These are phyloP conservation scores for Saturnispora silvae DNA, from an alignment of 805 yeast genomes.

Conservation along the genomic window DNA sequence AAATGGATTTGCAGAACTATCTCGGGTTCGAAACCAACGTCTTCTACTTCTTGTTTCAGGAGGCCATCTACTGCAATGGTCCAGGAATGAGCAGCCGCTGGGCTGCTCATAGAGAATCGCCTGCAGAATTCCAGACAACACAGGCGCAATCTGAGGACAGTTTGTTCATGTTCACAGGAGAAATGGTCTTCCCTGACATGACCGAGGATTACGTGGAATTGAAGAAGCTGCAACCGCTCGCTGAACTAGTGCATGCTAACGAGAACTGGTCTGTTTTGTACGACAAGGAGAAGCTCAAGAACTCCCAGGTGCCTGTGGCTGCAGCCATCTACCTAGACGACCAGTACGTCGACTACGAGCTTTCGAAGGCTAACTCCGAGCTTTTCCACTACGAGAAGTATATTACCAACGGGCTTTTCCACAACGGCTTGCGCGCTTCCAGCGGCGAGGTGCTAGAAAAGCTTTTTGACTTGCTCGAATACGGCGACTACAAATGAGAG, in stretches of 20 bases:
- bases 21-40: slow-evolving; percentile 43
- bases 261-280: slow-evolving; percentile 21
- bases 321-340: slow-evolving; percentile 41
- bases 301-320: slow-evolving; percentile 30
- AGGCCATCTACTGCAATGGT: slow-evolving; percentile 46
- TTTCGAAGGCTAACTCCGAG: slow-evolving; percentile 18
- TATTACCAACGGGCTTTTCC: slow-evolving; percentile 40
- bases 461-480: slow-evolving; percentile 30
- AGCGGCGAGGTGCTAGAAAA: slow-evolving; percentile 30
- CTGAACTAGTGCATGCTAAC: slow-evolving; percentile 26
- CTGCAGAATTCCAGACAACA: slow-evolving; percentile 18
- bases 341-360: slow-evolving; percentile 40
- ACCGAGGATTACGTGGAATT: slow-evolving; percentile 38
- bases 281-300: slow-evolving; percentile 17
- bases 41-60: slow-evolving; percentile 46
- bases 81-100: slow-evolving; percentile 29
- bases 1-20: slow-evolving; percentile 25
- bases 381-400: slow-evolving; percentile 27
- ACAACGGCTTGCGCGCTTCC: slow-evolving; percentile 37
- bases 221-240: slow-evolving; percentile 29
- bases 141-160: neutral
- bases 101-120: slow-evolving; percentile 33
- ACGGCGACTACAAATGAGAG: slow-evolving; percentile 22
- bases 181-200: slow-evolving; percentile 34
- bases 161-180: slow-evolving; percentile 17